A percentile compares a stretch with the other conserved stretches of the same genome.
Evolutionary conservation across 2,329 filamentous ascomycete genomes (phyloP).

Genomic region (Paecilomyces dactylethromorphus): DNA sequence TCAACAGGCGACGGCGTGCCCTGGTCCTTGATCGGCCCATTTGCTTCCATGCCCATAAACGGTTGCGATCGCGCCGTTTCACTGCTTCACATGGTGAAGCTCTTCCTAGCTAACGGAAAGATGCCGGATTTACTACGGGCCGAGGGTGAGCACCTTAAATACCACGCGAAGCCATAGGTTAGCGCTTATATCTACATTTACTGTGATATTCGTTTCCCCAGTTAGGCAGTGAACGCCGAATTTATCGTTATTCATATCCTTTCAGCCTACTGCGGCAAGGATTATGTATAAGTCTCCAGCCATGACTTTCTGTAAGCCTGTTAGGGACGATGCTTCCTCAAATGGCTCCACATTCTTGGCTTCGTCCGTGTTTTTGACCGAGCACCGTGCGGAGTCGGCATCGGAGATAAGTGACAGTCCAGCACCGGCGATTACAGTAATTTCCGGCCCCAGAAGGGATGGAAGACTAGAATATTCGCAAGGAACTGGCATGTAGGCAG

Average conservation of each 20-base stretch:
- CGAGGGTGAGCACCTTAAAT: conserved; percentile 8
- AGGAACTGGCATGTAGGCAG: neutral
- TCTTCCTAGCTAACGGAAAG: conserved; percentile 8
- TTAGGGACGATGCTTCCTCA: neutral
- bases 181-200: neutral
- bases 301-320: neutral
- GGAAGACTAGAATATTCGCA: neutral
- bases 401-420: neutral
- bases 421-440: neutral
- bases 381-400: neutral
- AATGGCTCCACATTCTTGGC: neutral
- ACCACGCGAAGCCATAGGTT: neutral
- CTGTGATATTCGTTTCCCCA: neutral
- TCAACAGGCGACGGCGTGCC: conserved; percentile 25
- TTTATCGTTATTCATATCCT: too few species aligned
- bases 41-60: conserved; percentile 30
- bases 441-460: neutral
- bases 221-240: neutral
- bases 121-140: conserved; percentile 26
- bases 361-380: neutral
- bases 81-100: neutral
- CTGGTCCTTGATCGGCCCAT: conserved; percentile 22
- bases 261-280: too few species aligned
- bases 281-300: neutral
- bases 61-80: neutral